Percentiles rank a stretch among this genome's conserved stretches.
phyloP scores from a whole-genome alignment of 805 yeast species.

The Candida piceae region DNA sequence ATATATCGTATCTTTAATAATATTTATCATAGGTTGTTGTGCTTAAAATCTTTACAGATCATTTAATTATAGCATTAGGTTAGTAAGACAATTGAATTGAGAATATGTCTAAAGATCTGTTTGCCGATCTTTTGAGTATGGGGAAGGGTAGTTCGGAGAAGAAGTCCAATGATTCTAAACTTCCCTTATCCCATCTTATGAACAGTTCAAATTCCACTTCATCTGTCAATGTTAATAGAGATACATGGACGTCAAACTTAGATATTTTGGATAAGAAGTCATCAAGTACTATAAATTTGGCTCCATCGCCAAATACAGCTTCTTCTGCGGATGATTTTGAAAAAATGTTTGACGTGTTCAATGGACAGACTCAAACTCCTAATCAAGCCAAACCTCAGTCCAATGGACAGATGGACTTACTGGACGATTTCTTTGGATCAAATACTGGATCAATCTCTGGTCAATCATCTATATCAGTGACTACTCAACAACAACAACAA shows the following conservation, averaged over 20 bases:
- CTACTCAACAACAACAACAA: neutral
- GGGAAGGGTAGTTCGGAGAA: slow-evolving; percentile 18
- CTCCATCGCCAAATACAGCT: slow-evolving; percentile 1
- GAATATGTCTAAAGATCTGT: slow-evolving; percentile 32
- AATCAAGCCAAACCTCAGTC: no score
- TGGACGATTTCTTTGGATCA: neutral
- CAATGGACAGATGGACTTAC: no score
- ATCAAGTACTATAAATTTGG: slow-evolving; percentile 3
- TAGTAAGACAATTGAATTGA: neutral
- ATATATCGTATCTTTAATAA: no score
- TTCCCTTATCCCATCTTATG: slow-evolving; percentile 33
- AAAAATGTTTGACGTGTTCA: slow-evolving; percentile 18
- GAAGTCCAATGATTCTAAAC: slow-evolving; percentile 21
- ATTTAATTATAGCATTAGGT: no score
- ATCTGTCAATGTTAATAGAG: slow-evolving; percentile 4
- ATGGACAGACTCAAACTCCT: no score
- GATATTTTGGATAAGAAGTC: slow-evolving; percentile 31
- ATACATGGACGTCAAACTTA: slow-evolving; percentile 31
- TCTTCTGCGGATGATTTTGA: slow-evolving; percentile 13
- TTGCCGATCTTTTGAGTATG: slow-evolving; percentile 37
- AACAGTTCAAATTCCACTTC: slow-evolving; percentile 9
- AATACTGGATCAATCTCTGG: neutral
- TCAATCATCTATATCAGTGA: neutral
- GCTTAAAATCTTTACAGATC: neutral
- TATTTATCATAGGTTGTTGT: no score